phyloP scores from a whole-genome alignment of 148 eudicot species.

The Oxyria digyna region DNA sequence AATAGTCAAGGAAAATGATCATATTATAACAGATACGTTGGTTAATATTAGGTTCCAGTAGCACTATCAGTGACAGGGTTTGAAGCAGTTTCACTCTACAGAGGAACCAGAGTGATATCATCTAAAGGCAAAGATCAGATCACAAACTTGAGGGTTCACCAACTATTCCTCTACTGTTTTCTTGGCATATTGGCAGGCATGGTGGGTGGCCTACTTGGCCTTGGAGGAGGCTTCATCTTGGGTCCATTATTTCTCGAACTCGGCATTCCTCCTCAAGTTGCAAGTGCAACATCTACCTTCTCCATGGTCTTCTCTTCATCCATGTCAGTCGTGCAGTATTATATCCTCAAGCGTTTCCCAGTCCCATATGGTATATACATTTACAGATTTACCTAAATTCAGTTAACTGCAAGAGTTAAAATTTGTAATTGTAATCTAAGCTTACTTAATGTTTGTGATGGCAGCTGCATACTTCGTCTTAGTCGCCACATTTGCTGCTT shows the following conservation, averaged over 20 bases:
- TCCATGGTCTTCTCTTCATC: conserved; percentile 64
- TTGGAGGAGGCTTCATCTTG: conserved; percentile 57
- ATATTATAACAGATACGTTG: no score
- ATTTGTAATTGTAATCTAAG: not conserved
- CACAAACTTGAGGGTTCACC: conserved; percentile 29
- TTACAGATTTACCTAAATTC: not conserved
- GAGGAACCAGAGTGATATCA: conserved; percentile 38
- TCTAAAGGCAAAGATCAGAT: conserved; percentile 41
- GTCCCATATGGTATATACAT: conserved; percentile 36
- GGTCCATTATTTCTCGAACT: conserved; percentile 52
- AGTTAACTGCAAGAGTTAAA: not conserved
- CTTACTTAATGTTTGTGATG: not conserved
- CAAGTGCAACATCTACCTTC: conserved; percentile 64
- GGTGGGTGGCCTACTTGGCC: conserved; percentile 55
- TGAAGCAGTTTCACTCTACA: conserved; percentile 34
- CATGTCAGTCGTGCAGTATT: conserved; percentile 57
- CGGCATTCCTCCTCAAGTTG: conserved; percentile 42
- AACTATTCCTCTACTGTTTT: conserved; percentile 32
- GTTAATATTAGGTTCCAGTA: conserved; percentile 4
- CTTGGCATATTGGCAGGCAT: conserved; percentile 41
- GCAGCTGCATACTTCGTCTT: conserved; percentile 35
- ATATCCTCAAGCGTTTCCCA: conserved; percentile 63
- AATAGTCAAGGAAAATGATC: no score
- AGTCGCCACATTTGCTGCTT: conserved; percentile 40
- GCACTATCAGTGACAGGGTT: not conserved